These are phyloP conservation scores for Avena sativa DNA, from an alignment of 176 grass and related monocot genomes.

Conservation along the genomic window DNA sequence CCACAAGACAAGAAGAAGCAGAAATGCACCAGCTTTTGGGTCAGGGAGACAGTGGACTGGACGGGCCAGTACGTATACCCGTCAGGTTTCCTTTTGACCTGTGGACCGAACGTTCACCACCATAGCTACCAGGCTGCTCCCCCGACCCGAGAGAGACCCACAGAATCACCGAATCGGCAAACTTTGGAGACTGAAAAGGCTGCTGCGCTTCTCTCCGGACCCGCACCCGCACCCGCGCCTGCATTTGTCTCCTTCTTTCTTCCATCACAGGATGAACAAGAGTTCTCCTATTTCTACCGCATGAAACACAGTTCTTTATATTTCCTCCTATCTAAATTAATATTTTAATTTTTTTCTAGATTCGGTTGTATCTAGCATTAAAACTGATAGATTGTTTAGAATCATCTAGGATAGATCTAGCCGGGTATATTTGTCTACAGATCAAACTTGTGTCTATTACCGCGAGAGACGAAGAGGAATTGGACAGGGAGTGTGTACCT, in stretches of 20 bases:
- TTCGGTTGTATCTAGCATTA: no score
- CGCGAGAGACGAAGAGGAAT: no score
- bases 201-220: not conserved
- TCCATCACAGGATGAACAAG: not conserved
- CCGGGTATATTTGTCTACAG: no score
- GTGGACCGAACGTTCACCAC: conserved; percentile 12
- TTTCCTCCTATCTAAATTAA: not conserved
- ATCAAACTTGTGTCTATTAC: no score
- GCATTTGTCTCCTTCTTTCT: not conserved
- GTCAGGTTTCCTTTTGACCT: no score
- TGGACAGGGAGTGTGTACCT: no score
- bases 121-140: conserved; percentile 25
- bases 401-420: no score
- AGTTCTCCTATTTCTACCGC: not conserved
- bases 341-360: no score
- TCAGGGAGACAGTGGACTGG: no score
- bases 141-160: not conserved
- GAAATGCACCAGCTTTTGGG: not conserved
- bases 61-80: no score
- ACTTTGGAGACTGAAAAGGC: not conserved
- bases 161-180: not conserved
- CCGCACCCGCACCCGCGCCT: not conserved
- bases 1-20: not conserved
- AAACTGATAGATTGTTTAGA: no score
- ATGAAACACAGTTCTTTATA: no score